Base-by-base conservation (phyloP, 371 early-diverging fungal genomes). In the Nematocida sp. region DNA sequence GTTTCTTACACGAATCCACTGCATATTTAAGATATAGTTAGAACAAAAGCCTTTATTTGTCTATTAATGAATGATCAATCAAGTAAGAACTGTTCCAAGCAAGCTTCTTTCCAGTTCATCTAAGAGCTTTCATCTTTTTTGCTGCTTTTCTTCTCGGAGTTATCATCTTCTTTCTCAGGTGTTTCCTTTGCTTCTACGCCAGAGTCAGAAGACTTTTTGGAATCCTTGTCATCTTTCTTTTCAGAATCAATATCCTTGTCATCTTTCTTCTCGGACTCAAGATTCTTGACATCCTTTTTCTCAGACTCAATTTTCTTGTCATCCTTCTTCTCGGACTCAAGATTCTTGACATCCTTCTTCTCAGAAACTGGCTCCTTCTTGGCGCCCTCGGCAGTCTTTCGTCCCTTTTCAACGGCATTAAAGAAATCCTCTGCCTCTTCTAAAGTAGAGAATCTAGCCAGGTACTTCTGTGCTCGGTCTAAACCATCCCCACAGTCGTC, bases 401-500 rank as follows among this genome's bases (percentile, higher is more conserved):
- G n/a, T 23, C 72, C 62, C 52, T 57, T 62, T 23, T 78, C 61
- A 15, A 78, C 57, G 0, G 80, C 80, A 7, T 55, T 42, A 15
- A 55, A 5, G 57, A 78, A 78, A 18, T 64, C 25, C 23, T 67
- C 62, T 50, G 71, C 52, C 7, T 78, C 80, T 46, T 78, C 69
- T 3, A n/a, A 27, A 18, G 61, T 42, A 25, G 60, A 5, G 46
- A 78, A 78, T 47, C 47, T 52, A 33, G 80, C 70, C 13, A 78
- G 47, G 44, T 27, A 70, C 46, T 20, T 47, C 71, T 78, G 80
- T 9, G 62, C 27, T 15, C 18, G 18, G 42, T 45, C 57, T 11
- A 78, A 42, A 40, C 71, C 70, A 45, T 78, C 80, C 7, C 72
- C 80, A 54, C 80, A 78, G 64, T 78, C 52, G 44, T 78, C 80